Conservation (phyloP, 371 early-diverging fungal genomes). For the Circinella minor region DNA sequence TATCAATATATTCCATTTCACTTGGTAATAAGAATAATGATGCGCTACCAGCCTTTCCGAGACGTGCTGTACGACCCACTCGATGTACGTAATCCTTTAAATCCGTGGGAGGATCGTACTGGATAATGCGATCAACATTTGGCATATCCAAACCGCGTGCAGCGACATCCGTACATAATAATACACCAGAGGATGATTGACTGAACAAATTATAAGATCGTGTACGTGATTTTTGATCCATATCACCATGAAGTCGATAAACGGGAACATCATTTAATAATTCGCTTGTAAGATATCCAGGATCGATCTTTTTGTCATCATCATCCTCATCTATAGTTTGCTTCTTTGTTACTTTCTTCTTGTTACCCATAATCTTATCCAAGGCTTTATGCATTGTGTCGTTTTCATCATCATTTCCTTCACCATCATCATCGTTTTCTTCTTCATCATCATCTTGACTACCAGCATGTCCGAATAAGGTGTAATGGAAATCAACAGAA, state of each 20-base stretch:
- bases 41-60: conserved; percentile 87
- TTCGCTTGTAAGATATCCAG: not conserved
- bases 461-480: conserved; percentile 68
- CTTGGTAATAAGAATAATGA: conserved; percentile 85
- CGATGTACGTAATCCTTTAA: conserved; percentile 96
- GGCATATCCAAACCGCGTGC: conserved; percentile 98
- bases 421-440: conserved; percentile 38
- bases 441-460: conserved; percentile 52
- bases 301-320: conserved; percentile 28
- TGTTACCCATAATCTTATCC: conserved; percentile 23
- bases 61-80: conserved; percentile 98
- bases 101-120: conserved; percentile 97
- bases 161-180: conserved; percentile 98
- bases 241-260: conserved; percentile 89
- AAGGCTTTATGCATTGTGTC: conserved; percentile 30
- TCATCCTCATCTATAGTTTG: conserved; percentile 39
- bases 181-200: conserved; percentile 63
- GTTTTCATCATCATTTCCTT: conserved; percentile 38
- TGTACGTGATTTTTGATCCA: conserved; percentile 80
- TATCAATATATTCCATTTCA: conserved; percentile 83
- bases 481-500: conserved; percentile 91
- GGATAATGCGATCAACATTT: conserved; percentile 90
- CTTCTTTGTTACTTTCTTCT: conserved; percentile 28
- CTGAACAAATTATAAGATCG: conserved; percentile 78
- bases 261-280: conserved; percentile 65